phyloP scores from a whole-genome alignment of 176 grass and related monocot species.

The Raddia guianensis region DNA sequence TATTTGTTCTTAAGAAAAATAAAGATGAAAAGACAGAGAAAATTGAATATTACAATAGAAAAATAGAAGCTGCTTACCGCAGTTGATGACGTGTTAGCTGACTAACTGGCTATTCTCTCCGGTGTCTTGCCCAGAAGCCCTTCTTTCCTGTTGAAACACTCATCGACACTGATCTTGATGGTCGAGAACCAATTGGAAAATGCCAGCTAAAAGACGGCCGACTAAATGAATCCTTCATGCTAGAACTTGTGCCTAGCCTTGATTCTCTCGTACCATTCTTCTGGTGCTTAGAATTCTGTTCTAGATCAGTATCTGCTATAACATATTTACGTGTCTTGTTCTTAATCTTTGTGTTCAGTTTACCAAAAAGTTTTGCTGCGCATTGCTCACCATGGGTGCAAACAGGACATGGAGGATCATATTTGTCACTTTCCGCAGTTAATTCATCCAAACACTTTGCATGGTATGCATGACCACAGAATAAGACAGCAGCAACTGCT shows the following conservation, averaged over 20 bases:
- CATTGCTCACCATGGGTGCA: slow-evolving; percentile 67
- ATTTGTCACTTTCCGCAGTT: slow-evolving; percentile 62
- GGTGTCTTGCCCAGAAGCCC: slow-evolving; percentile 67
- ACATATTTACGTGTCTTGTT: slow-evolving; percentile 49
- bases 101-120: slow-evolving; percentile 44
- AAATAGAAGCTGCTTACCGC: slow-evolving; percentile 24
- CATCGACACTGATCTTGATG: slow-evolving; percentile 32
- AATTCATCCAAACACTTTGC: slow-evolving; percentile 79
- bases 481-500: slow-evolving; percentile 57
- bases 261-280: slow-evolving; percentile 38
- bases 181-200: slow-evolving; percentile 62
- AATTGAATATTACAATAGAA: slow-evolving; percentile 7
- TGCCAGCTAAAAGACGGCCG: slow-evolving; percentile 60
- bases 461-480: slow-evolving; percentile 72
- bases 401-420: slow-evolving; percentile 69
- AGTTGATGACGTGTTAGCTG: neutral
- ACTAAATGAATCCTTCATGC: slow-evolving; percentile 54
- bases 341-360: slow-evolving; percentile 30
- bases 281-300: slow-evolving; percentile 33
- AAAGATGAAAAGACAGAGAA: neutral
- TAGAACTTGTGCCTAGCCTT: slow-evolving; percentile 52
- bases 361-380: slow-evolving; percentile 55
- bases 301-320: slow-evolving; percentile 32
- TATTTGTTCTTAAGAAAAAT: neutral
- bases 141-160: slow-evolving; percentile 59